Conservation (phyloP, 345 rosid species). For the Aegle marmelos region DNA sequence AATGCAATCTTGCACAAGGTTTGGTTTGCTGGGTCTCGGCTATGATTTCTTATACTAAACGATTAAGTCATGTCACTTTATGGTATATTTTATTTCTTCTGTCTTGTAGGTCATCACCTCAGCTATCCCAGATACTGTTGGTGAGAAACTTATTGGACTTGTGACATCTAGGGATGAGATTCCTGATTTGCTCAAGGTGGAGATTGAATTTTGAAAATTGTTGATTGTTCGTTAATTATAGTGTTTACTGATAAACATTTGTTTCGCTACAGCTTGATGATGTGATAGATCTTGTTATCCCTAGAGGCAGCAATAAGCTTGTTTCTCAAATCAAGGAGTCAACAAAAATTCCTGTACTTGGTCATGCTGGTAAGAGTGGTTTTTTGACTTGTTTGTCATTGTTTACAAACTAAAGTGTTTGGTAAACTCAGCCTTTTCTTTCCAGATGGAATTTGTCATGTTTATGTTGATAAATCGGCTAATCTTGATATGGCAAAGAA, state of each 20-base stretch:
- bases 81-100: not conserved
- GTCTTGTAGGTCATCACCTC: constrained; percentile 72
- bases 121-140: constrained; percentile 82
- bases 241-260: not conserved
- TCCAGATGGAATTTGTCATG: constrained; percentile 97
- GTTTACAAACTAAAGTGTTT: not conserved
- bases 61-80: not conserved
- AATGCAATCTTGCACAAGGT: constrained; percentile 99
- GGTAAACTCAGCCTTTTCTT: constrained; percentile 8
- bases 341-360: constrained; percentile 94
- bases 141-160: constrained; percentile 83
- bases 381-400: not conserved
- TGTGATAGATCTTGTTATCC: constrained; percentile 98
- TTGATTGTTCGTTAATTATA: not conserved
- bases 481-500: constrained; percentile 73
- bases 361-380: constrained; percentile 80
- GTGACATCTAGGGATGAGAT: constrained; percentile 97
- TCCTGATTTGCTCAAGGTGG: constrained; percentile 94
- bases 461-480: constrained; percentile 86
- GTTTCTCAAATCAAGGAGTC: constrained; percentile 87
- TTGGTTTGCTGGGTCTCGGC: constrained; percentile 3
- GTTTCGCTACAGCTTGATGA: constrained; percentile 76
- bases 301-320: constrained; percentile 98
- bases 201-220: constrained; percentile 1
- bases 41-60: not conserved